Conservation (phyloP, 257 asterid genomes). For the Leptodermis oblonga region DNA sequence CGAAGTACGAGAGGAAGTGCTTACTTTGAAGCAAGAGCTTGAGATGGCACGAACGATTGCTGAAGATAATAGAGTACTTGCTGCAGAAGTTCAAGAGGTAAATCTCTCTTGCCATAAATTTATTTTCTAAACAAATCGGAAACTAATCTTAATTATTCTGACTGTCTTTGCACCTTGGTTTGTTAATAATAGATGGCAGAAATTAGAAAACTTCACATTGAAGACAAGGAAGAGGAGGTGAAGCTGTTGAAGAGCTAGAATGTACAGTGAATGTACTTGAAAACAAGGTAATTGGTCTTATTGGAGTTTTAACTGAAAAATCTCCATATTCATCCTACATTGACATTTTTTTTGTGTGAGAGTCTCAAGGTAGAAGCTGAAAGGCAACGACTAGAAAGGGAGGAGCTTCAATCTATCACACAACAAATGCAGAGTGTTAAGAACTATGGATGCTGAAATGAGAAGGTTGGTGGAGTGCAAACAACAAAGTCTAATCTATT, state of each 20-base stretch:
- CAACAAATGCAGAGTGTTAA: conserved; percentile 65
- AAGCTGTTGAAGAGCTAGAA: conserved; percentile 85
- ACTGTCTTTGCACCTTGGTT: not conserved
- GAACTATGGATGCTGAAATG: conserved; percentile 54
- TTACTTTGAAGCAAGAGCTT: conserved; percentile 48
- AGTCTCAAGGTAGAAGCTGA: conserved; percentile 92
- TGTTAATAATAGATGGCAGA: conserved; percentile 59
- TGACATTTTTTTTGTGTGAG: conserved; percentile 33
- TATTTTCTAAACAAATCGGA: not conserved
- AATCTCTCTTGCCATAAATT: conserved; percentile 13
- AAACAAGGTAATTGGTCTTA: conserved; percentile 58
- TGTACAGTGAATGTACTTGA: conserved; percentile 86
- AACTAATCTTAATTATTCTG: not conserved
- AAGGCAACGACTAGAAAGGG: conserved; percentile 80
- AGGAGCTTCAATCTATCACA: conserved; percentile 75
- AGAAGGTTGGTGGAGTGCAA: conserved; percentile 49
- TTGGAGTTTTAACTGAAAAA: conserved; percentile 10
- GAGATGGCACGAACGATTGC: conserved; percentile 60
- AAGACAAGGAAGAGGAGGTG: conserved; percentile 87
- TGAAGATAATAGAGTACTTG: conserved; percentile 62
- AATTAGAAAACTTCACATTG: conserved; percentile 43
- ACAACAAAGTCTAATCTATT: not conserved
- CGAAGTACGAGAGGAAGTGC: conserved; percentile 34
- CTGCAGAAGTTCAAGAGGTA: conserved; percentile 86
- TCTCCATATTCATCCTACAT: conserved; percentile 5